A percentile compares a stretch with the other conserved stretches of the same genome.
phyloP scores from a whole-genome alignment of 192 early-diverging fungal species.

The Umbelopsis sp. region DNA sequence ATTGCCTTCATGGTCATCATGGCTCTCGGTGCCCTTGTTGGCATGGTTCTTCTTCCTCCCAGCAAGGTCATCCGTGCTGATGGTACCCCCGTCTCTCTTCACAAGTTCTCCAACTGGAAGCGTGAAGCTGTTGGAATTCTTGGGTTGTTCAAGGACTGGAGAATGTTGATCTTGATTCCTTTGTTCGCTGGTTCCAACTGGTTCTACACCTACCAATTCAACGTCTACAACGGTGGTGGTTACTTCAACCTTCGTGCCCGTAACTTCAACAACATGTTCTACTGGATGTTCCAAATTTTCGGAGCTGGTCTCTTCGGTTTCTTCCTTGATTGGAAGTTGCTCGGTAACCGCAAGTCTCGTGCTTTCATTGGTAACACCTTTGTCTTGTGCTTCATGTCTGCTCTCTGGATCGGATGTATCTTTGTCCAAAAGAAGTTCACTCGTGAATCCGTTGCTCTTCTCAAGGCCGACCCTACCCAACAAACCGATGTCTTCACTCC shows the following conservation, averaged over 20 bases:
- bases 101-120: conserved; percentile 64
- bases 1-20: conserved; percentile 67
- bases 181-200: conserved; percentile 76
- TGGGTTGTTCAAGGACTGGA: conserved; percentile 58
- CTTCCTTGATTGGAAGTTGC: conserved; percentile 64
- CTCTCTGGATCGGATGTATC: conserved; percentile 67
- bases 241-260: conserved; percentile 76
- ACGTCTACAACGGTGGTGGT: conserved; percentile 58
- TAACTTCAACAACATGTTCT: conserved; percentile 73
- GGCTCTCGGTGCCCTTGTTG: conserved; percentile 56
- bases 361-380: conserved; percentile 61
- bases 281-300: conserved; percentile 78
- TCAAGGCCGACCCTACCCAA: conserved; percentile 19
- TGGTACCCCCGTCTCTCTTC: conserved; percentile 63
- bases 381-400: conserved; percentile 54
- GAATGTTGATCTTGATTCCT: conserved; percentile 67
- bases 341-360: conserved; percentile 60
- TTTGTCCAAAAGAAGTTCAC: conserved; percentile 61
- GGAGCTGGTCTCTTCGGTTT: conserved; percentile 66
- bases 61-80: conserved; percentile 65
- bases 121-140: conserved; percentile 49
- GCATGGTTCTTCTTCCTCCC: conserved; percentile 56
- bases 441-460: conserved; percentile 30
- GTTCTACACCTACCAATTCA: conserved; percentile 80
- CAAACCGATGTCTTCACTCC: conserved; percentile 30